These are phyloP conservation scores for Ogataea nakhonphanomensis DNA, from an alignment of 805 yeast genomes.

Conservation along the genomic window DNA sequence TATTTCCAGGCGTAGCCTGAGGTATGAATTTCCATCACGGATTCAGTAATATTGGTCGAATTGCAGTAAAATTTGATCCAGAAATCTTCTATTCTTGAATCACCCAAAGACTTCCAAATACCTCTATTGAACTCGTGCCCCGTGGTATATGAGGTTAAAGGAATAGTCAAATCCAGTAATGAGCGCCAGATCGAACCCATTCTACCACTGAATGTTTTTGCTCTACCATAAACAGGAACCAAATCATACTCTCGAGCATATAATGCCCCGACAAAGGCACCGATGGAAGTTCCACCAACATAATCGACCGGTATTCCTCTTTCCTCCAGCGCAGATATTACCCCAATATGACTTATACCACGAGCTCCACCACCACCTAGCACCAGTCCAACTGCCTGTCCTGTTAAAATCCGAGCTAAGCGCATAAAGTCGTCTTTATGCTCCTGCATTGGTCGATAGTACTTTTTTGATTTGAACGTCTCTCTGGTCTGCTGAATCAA, in stretches of 20 bases:
- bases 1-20: slow-evolving; percentile 95
- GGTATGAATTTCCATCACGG: slow-evolving; percentile 91
- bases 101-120: slow-evolving; percentile 95
- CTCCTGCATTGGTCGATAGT: slow-evolving; percentile 38
- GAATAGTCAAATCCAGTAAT: slow-evolving; percentile 81
- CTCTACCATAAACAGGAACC: slow-evolving; percentile 86
- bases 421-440: slow-evolving; percentile 89
- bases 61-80: slow-evolving; percentile 89
- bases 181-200: slow-evolving; percentile 85
- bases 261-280: slow-evolving; percentile 92
- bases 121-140: slow-evolving; percentile 98
- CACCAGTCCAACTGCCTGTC: slow-evolving; percentile 91
- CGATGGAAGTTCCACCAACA: slow-evolving; percentile 95
- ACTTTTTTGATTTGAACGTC: slow-evolving; percentile 23
- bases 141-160: slow-evolving; percentile 90
- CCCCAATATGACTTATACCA: slow-evolving; percentile 89
- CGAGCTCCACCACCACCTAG: slow-evolving; percentile 98
- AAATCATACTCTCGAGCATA: slow-evolving; percentile 90
- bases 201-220: slow-evolving; percentile 81
- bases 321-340: slow-evolving; percentile 85
- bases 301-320: slow-evolving; percentile 91
- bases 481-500: slow-evolving; percentile 27
- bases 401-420: slow-evolving; percentile 83
- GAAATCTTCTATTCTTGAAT: slow-evolving; percentile 88
- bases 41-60: slow-evolving; percentile 91